Evolutionary conservation across 495 filamentous ascomycete genomes (phyloP).

Genomic region (Hypoxylon perforatum): DNA sequence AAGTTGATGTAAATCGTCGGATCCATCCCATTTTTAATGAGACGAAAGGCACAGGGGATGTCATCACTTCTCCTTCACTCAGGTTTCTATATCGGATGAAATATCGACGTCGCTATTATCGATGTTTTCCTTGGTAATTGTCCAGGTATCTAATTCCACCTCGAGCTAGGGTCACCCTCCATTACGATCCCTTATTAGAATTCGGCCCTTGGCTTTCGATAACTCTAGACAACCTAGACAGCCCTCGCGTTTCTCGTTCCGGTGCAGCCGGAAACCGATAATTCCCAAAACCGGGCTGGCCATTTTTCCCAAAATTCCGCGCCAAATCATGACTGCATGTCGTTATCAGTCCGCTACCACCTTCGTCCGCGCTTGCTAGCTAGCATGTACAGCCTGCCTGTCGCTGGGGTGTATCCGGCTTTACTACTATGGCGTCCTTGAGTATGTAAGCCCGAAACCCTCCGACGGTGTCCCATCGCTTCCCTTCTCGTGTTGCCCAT

Average conservation of each 20-base stretch:
- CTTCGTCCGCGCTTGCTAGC: constrained; percentile 31
- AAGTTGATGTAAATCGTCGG: constrained; percentile 12
- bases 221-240: too few relatives aligned
- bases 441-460: constrained; percentile 44
- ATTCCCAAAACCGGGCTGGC: constrained; percentile 8
- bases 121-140: neutral
- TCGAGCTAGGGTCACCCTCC: constrained; percentile 9
- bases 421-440: constrained; percentile 47
- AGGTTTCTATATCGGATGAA: neutral
- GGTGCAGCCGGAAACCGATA: constrained; percentile 22
- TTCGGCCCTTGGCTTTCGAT: constrained; percentile 3
- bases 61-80: neutral
- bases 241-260: too few relatives aligned
- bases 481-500: constrained; percentile 3
- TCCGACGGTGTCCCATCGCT: too few relatives aligned
- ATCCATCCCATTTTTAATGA: neutral
- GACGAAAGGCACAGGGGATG: constrained; percentile 1
- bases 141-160: neutral
- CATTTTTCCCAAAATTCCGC: constrained; percentile 9
- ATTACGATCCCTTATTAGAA: constrained; percentile 1
- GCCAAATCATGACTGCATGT: constrained; percentile 45
- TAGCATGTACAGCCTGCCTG: constrained; percentile 35
- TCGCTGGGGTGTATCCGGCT: constrained; percentile 43
- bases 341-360: constrained; percentile 27
- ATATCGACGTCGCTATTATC: neutral